Evolutionary conservation across 2,329 filamentous ascomycete genomes (phyloP), one percentile per base, ranked within the genome.

Genomic region (Nectriaceae sp.): DNA sequence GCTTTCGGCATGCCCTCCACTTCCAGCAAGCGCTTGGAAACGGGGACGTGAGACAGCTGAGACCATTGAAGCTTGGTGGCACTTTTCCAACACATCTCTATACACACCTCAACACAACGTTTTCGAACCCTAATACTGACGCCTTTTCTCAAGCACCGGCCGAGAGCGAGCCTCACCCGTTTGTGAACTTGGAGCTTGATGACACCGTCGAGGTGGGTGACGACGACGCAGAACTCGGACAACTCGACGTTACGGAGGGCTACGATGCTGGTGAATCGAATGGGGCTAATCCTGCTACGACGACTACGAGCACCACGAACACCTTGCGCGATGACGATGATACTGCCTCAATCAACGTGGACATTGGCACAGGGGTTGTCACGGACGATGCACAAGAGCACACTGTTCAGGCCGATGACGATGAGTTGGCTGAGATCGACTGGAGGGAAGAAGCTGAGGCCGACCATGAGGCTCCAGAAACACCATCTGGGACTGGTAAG

Each of bases 251-350:
- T 19, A 45, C 52, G 15, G 52, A 59, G 22, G 57, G 57, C 26
- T 47, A 54, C 21, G 50, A 50, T 15, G 40, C 38, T 37, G 47
- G 40, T 39, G 48, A 60, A 21, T n/a, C 37, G 15, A 52, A 54
- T 18, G 22, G 18, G 38, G 44, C 22, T 21, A 45, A 56, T 31
- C n/a, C 55, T 11, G 52, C 45, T 26, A 55, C 56, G 21, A 50
- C 52, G n/a, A 49, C 57, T 38, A 61, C 63, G 21, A 66, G 64
- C 46, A 66, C 65, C 18, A 68, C 66, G 15, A 60, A 65, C 21
- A 69, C 67, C 4, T 52, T 70, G 26, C 56, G 62, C 41, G 69
- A 64, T 38, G 64, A 67, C 29, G 67, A 62, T 31, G 65, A 68
- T 24, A 60, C 54, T 20, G 56, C 51, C 20, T 55, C 56, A 33